These are phyloP conservation scores for Sporodiniella umbellata DNA, from an alignment of 371 early-diverging fungal species.

Conservation along the genomic window DNA sequence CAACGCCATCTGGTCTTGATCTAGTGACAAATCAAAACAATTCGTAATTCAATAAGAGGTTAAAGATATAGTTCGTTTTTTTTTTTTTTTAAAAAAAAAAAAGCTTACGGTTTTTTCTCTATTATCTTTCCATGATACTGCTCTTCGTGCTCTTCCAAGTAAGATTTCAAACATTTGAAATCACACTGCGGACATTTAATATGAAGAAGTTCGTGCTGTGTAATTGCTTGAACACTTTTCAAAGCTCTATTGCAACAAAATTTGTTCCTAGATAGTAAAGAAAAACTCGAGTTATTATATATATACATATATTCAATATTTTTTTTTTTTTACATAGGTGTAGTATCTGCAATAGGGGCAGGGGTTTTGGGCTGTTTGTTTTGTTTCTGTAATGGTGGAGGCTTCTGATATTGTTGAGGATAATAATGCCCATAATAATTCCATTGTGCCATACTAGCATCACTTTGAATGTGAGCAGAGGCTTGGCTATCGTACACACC, in stretches of 20 bases:
- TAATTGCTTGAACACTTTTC: constrained; percentile 19
- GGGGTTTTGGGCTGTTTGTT: not conserved
- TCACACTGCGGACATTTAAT: constrained; percentile 32
- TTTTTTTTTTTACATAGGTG: not conserved
- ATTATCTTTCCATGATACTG: constrained; percentile 22
- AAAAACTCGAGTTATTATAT: no score
- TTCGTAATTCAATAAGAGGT: not conserved
- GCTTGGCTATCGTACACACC: not conserved
- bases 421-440: constrained; percentile 1
- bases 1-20: constrained; percentile 38
- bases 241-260: constrained; percentile 31
- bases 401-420: not conserved
- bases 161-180: constrained; percentile 20
- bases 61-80: not conserved
- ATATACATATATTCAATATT: no score
- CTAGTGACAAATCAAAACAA: no score
- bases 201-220: constrained; percentile 34
- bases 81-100: not conserved
- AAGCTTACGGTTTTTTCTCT: constrained; percentile 19
- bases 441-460: not conserved
- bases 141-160: constrained; percentile 28
- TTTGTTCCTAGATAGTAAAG: constrained; percentile 5
- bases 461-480: no score
- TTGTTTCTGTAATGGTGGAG: not conserved
- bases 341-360: not conserved